Evolutionary conservation across 2,329 filamentous ascomycete genomes (phyloP).

Genomic region (Endocalyx cinctus): DNA sequence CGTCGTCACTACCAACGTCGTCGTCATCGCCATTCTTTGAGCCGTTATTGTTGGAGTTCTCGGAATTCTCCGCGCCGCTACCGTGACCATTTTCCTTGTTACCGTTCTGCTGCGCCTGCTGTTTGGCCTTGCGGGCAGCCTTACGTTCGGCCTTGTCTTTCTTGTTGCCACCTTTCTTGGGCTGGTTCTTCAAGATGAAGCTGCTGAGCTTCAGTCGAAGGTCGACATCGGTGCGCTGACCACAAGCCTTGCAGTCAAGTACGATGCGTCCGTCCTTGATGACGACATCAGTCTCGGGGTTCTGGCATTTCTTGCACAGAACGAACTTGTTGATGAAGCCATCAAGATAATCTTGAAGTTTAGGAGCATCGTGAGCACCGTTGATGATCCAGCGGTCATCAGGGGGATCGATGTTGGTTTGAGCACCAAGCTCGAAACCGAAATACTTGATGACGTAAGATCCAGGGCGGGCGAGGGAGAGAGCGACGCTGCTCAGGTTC

Average conservation of each 20-base stretch:
- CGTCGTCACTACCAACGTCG: constrained; percentile 82
- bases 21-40: constrained; percentile 48
- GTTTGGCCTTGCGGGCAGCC: constrained; percentile 86
- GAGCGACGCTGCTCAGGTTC: constrained; percentile 90
- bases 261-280: constrained; percentile 91
- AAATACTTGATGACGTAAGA: constrained; percentile 99
- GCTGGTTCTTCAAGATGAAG: constrained; percentile 95
- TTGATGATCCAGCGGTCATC: constrained; percentile 99
- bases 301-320: constrained; percentile 99
- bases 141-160: constrained; percentile 89
- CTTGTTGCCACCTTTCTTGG: constrained; percentile 86
- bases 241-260: constrained; percentile 98
- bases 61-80: constrained; percentile 59
- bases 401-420: constrained; percentile 95
- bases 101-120: constrained; percentile 58
- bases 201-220: constrained; percentile 91
- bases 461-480: constrained; percentile 86
- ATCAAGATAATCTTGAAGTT: constrained; percentile 97
- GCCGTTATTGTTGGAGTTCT: constrained; percentile 51
- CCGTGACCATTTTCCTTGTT: constrained; percentile 50
- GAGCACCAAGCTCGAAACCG: constrained; percentile 95
- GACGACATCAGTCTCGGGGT: constrained; percentile 92
- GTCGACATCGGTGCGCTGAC: constrained; percentile 87
- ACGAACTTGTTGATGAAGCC: constrained; percentile 99
- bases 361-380: constrained; percentile 88